Evolutionary conservation across 768 basidiomycete genomes (phyloP).

Genomic region (Pisolithus albus): DNA sequence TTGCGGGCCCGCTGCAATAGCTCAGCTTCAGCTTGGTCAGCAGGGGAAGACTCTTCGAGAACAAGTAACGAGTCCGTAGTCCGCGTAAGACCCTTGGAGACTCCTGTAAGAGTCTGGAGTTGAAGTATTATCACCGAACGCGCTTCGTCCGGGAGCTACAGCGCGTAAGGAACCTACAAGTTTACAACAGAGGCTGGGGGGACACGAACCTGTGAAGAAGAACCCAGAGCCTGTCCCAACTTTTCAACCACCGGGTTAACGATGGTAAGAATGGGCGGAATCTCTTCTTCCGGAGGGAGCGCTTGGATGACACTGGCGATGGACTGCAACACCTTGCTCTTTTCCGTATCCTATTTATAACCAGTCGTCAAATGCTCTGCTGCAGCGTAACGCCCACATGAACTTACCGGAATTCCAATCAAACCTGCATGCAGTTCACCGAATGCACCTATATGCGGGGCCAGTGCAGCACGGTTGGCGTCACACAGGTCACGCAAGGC

Average conservation of each 20-base stretch:
- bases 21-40: conserved; percentile 43
- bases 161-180: background rate
- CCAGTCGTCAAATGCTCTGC: conserved; percentile 1
- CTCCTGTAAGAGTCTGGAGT: conserved; percentile 74
- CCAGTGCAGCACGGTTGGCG: conserved; percentile 77
- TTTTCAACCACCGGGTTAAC: conserved; percentile 68
- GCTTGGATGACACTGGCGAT: conserved; percentile 94
- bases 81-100: conserved; percentile 82
- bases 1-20: conserved; percentile 54
- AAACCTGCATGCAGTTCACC: conserved; percentile 76
- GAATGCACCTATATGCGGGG: conserved; percentile 79
- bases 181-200: background rate
- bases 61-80: conserved; percentile 60
- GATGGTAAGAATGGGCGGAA: conserved; percentile 74
- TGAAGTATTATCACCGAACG: conserved; percentile 59
- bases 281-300: conserved; percentile 68
- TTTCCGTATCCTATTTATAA: conserved; percentile 62
- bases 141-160: conserved; percentile 68
- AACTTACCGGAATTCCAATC: conserved; percentile 62
- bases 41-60: conserved; percentile 47
- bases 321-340: conserved; percentile 84
- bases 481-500: conserved; percentile 85
- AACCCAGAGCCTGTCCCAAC: conserved; percentile 54
- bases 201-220: conserved; percentile 44
- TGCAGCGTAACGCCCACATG: background rate